Evolutionary conservation across 1,284 basidiomycete genomes (phyloP).

Genomic region (Naganishia sp.): DNA sequence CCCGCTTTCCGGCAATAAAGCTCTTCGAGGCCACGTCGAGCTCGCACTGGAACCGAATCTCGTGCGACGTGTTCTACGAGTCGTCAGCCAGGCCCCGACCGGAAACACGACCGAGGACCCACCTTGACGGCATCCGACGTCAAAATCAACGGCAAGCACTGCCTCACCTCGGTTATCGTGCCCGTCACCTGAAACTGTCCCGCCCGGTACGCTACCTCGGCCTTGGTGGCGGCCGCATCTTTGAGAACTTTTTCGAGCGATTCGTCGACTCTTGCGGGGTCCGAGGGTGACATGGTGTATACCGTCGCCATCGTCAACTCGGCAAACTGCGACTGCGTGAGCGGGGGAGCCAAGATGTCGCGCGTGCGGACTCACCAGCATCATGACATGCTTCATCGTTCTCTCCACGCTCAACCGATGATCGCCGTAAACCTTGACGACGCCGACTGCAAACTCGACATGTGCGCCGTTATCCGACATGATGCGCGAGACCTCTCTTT

Average conservation of each 20-base stretch:
- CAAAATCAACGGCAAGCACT: neutral
- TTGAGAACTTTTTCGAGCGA: constrained; percentile 12
- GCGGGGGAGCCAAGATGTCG: neutral
- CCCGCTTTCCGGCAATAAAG: constrained; percentile 97
- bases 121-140: constrained; percentile 19
- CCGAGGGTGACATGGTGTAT: constrained; percentile 4
- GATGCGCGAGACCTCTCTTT: constrained; percentile 70
- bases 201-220: constrained; percentile 9
- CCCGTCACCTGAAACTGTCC: constrained; percentile 18
- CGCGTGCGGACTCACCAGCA: constrained; percentile 65
- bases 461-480: constrained; percentile 37
- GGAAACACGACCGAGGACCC: neutral
- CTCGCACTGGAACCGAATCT: constrained; percentile 92
- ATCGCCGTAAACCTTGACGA: constrained; percentile 93
- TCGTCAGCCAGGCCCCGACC: neutral
- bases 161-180: constrained; percentile 13
- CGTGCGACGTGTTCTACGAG: constrained; percentile 6
- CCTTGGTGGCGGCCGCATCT: neutral
- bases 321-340: neutral
- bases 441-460: constrained; percentile 60
- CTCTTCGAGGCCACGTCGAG: constrained; percentile 97
- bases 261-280: constrained; percentile 2
- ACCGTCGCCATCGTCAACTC: constrained; percentile 7
- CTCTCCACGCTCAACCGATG: constrained; percentile 92
- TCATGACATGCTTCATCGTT: constrained; percentile 93